These are phyloP conservation scores for Yamadazyma kanchanaburiensis DNA, from an alignment of 1,139 yeast species.

Conservation along the genomic window DNA sequence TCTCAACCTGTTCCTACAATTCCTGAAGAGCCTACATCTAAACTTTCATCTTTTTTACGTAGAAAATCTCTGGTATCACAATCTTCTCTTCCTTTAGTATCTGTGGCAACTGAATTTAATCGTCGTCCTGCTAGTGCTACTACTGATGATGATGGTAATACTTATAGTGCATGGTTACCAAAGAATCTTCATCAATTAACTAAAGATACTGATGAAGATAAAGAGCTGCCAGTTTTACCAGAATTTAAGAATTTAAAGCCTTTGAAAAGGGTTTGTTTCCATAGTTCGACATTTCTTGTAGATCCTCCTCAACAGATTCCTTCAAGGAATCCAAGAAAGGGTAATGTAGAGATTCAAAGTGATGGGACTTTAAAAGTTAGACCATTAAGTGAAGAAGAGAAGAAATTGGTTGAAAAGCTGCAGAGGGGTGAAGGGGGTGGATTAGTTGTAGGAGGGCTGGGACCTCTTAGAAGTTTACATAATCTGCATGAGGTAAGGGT, in stretches of 20 bases:
- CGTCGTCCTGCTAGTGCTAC: constrained; percentile 8
- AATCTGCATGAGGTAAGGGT: too few species aligned
- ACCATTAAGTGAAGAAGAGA: constrained; percentile 62
- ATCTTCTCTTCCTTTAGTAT: constrained; percentile 10
- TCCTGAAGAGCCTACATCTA: too few species aligned
- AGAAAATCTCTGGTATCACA: constrained; percentile 16
- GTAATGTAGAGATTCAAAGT: constrained; percentile 63
- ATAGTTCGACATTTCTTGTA: constrained; percentile 65
- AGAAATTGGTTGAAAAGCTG: constrained; percentile 39
- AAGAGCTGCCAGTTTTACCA: constrained; percentile 12
- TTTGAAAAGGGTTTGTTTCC: constrained; percentile 69
- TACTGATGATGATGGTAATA: constrained; percentile 5
- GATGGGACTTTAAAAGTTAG: constrained; percentile 62
- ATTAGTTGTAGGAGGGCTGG: constrained; percentile 76
- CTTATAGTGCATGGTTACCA: constrained; percentile 9
- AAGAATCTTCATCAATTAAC: constrained; percentile 8
- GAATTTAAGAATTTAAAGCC: constrained; percentile 33
- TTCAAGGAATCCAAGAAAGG: constrained; percentile 60
- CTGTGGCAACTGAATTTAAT: constrained; percentile 16
- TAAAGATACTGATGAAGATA: constrained; percentile 4
- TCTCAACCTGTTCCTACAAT: too few species aligned
- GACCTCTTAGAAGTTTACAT: constrained; percentile 53
- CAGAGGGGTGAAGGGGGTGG: constrained; percentile 62
- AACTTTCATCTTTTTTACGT: constrained; percentile 25
- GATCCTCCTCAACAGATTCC: constrained; percentile 76